phyloP scores from a whole-genome alignment of 2,329 filamentous ascomycete genomes.

The Colletotrichum sp. region DNA sequence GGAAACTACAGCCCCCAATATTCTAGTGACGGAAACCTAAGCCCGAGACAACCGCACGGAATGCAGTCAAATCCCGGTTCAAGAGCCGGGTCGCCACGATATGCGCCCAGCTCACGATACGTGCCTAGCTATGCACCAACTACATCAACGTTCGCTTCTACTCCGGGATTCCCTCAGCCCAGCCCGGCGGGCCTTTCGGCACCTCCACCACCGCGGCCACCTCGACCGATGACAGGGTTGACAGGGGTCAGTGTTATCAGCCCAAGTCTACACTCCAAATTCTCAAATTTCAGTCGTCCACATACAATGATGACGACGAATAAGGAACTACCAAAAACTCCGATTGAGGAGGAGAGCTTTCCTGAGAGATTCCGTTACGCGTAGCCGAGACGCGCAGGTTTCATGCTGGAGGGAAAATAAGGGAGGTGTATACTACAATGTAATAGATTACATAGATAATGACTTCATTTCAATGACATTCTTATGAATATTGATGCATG shows the following conservation, averaged over 20 bases:
- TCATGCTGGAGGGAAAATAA: not conserved
- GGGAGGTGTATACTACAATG: not conserved
- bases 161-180: not conserved
- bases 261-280: not conserved
- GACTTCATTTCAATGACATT: not conserved
- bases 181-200: not conserved
- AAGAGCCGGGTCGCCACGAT: not conserved
- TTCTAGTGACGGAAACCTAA: not conserved
- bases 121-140: not conserved
- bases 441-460: not conserved
- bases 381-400: not conserved
- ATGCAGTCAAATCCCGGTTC: not conserved
- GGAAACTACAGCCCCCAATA: not conserved
- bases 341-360: not conserved
- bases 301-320: not conserved
- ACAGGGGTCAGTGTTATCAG: not conserved
- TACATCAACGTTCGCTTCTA: not conserved
- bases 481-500: fast-evolving
- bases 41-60: not conserved
- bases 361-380: not conserved
- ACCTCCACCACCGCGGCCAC: not conserved
- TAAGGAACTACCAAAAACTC: not conserved
- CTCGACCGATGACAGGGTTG: not conserved
- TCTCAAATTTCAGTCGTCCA: not conserved
- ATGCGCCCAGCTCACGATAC: not conserved